Percentiles rank a stretch among this genome's conserved stretches.
Evolutionary conservation across 352 stramenopile species (phyloP).

Genomic region (Phytopythium vexans): DNA sequence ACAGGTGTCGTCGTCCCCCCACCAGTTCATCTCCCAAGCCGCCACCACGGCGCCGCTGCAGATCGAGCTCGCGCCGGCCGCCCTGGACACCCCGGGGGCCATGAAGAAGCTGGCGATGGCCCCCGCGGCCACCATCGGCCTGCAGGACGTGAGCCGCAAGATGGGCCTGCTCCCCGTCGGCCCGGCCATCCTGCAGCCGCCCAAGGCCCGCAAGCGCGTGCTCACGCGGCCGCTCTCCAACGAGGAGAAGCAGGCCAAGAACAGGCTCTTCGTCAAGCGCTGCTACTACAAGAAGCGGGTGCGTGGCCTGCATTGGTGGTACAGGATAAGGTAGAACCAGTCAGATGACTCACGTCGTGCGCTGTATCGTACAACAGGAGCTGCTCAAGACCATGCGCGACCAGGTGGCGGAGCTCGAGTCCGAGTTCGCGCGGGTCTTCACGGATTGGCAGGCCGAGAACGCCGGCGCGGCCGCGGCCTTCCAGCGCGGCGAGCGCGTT

Average conservation of each 20-base stretch:
- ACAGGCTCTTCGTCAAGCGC: constrained; percentile 71
- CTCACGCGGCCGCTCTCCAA: constrained; percentile 23
- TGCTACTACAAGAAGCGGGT: constrained; percentile 83
- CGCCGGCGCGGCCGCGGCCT: constrained; percentile 19
- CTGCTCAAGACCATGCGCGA: constrained; percentile 38
- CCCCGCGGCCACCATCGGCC: neutral
- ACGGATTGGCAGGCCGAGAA: constrained; percentile 28
- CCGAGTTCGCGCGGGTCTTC: constrained; percentile 30
- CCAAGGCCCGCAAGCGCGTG: constrained; percentile 1
- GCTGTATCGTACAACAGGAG: constrained; percentile 7
- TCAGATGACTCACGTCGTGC: too few relatives aligned
- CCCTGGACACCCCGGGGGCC: neutral
- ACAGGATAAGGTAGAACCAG: too few relatives aligned
- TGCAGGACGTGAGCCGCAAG: neutral
- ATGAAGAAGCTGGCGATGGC: neutral
- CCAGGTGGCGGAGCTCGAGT: constrained; percentile 31
- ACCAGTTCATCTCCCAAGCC: neutral
- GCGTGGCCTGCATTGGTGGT: neutral
- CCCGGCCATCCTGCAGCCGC: neutral
- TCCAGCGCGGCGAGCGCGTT: constrained; percentile 22
- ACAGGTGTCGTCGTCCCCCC: too few relatives aligned
- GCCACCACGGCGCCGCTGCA: neutral
- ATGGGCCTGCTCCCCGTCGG: neutral
- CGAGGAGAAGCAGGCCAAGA: constrained; percentile 57
- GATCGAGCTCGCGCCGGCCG: constrained; percentile 1